Conservation (phyloP, 768 basidiomycete species). For the Lactarius quietus region DNA sequence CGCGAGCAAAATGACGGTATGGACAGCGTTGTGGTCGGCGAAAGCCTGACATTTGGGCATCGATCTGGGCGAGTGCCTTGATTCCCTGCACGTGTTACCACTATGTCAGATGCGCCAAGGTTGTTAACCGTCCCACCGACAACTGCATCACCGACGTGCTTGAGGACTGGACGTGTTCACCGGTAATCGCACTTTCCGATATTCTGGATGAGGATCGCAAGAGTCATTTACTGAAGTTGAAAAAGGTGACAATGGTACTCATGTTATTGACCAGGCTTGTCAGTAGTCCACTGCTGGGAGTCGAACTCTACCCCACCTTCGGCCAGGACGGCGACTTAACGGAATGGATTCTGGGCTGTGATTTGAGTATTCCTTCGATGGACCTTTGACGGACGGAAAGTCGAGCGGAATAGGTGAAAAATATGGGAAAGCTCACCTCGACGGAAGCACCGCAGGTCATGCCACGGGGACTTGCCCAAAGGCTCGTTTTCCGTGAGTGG, state of each 20-base stretch:
- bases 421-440: slow-evolving; percentile 50
- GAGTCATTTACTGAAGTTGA: neutral
- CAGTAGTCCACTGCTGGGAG: slow-evolving; percentile 70
- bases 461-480: slow-evolving; percentile 39
- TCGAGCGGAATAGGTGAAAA: neutral
- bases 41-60: slow-evolving; percentile 97
- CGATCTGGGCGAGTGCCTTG: slow-evolving; percentile 94
- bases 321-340: slow-evolving; percentile 94
- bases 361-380: slow-evolving; percentile 79
- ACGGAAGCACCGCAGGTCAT: slow-evolving; percentile 92
- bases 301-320: slow-evolving; percentile 92
- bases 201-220: slow-evolving; percentile 67
- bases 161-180: slow-evolving; percentile 85
- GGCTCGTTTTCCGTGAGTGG: slow-evolving; percentile 31
- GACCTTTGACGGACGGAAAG: slow-evolving; percentile 47
- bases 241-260: slow-evolving; percentile 33
- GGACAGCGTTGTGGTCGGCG: slow-evolving; percentile 92
- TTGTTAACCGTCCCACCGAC: slow-evolving; percentile 98
- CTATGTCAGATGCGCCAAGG: slow-evolving; percentile 95
- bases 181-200: slow-evolving; percentile 96
- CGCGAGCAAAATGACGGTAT: slow-evolving; percentile 80
- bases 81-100: slow-evolving; percentile 91
- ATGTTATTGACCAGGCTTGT: slow-evolving; percentile 78
- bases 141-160: slow-evolving; percentile 77
- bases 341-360: slow-evolving; percentile 87